Evolutionary conservation across 257 asterid genomes (phyloP).

Genomic region (Lithospermum erythrorhizon): DNA sequence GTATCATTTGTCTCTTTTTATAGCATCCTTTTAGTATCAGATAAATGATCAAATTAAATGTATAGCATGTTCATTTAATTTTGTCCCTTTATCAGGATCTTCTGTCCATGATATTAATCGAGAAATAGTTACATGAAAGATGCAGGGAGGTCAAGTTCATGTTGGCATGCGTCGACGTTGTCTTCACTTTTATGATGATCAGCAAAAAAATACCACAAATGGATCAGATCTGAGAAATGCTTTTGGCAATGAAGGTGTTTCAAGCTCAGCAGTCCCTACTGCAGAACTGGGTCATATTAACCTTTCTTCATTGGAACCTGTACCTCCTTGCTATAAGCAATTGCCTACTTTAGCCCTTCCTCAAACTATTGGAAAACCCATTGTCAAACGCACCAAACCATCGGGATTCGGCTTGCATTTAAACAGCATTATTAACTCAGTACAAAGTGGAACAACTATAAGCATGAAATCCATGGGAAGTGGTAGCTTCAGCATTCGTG

Average conservation of each 20-base stretch:
- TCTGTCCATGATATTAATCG: slow-evolving; percentile 5
- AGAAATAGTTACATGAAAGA: slow-evolving; percentile 12
- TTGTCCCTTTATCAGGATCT: slow-evolving; percentile 3
- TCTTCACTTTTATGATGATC: slow-evolving; percentile 61
- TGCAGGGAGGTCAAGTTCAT: slow-evolving; percentile 40
- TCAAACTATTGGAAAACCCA: slow-evolving; percentile 20
- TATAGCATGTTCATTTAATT: not conserved
- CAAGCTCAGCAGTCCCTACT: slow-evolving; percentile 10
- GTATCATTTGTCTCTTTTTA: no score
- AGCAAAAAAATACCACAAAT: slow-evolving; percentile 15
- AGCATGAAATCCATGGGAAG: slow-evolving; percentile 34
- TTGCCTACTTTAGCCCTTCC: slow-evolving; percentile 26
- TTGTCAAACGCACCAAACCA: slow-evolving; percentile 34
- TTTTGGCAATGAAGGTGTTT: slow-evolving; percentile 12
- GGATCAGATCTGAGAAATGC: slow-evolving; percentile 19
- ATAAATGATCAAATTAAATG: not conserved
- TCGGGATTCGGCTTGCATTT: slow-evolving; percentile 69
- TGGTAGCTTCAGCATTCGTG: slow-evolving; percentile 29
- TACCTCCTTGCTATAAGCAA: slow-evolving; percentile 18
- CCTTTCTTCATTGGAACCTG: slow-evolving; percentile 24
- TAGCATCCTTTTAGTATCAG: no score
- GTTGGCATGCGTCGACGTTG: slow-evolving; percentile 44
- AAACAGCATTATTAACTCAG: slow-evolving; percentile 47
- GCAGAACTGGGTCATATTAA: slow-evolving; percentile 22
- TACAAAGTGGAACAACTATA: slow-evolving; percentile 29